Conservation (phyloP, 1,139 yeast genomes). For the Candida sojae region DNA sequence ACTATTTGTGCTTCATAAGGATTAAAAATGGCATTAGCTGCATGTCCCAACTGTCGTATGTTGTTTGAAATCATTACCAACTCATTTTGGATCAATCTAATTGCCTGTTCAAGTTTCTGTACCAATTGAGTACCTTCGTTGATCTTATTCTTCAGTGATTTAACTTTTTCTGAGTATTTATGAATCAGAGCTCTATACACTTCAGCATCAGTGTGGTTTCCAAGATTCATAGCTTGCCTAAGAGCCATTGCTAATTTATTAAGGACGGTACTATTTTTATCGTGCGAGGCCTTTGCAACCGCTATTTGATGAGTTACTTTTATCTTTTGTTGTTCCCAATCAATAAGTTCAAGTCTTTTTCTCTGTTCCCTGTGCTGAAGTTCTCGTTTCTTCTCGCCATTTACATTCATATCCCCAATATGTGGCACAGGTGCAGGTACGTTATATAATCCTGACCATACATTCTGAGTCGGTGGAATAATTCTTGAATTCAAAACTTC, state of each 20-base stretch:
- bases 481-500: not conserved
- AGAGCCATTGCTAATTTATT: not conserved
- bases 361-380: constrained; percentile 6
- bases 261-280: not conserved
- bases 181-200: not conserved
- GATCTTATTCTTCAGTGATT: constrained; percentile 1
- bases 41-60: constrained; percentile 6
- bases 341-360: constrained; percentile 7
- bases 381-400: constrained; percentile 4
- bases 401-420: constrained; percentile 11
- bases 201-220: constrained; percentile 2
- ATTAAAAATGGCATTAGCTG: constrained; percentile 6
- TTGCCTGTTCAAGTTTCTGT: constrained; percentile 1
- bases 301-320: constrained; percentile 1
- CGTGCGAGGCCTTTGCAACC: constrained; percentile 1
- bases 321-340: constrained; percentile 3
- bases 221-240: constrained; percentile 1
- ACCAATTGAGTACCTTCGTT: constrained; percentile 4
- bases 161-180: not conserved
- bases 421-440: constrained; percentile 39
- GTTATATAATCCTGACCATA: constrained; percentile 17
- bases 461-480: not conserved
- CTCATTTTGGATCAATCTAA: not conserved
- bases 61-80: not conserved
- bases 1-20: constrained; percentile 10